Base-by-base conservation (phyloP, 2,329 filamentous ascomycete species). In the Xylaria sp. region DNA sequence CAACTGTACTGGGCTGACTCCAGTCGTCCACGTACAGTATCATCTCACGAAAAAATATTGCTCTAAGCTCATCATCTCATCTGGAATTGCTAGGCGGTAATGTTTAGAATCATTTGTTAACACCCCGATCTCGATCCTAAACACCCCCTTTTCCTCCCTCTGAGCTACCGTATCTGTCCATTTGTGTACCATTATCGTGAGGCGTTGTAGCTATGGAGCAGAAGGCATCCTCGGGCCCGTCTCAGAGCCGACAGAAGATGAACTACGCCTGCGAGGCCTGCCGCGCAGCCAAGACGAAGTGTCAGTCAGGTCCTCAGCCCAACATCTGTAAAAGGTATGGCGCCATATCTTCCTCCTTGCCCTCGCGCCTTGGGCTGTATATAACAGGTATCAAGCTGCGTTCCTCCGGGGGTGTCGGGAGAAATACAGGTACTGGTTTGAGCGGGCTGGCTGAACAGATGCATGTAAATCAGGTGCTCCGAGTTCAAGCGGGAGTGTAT, bases 181-280 rank as follows among this genome's bases (percentile, higher is more conserved):
- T 54, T n/a, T 41, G n/a, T 23, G 18, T 37, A 8, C 9, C 37
- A 41, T 6, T 18, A 18, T 44, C 41, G 41, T n/a, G 41, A 46
- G 41, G 8, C 15, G 15, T 46, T 23, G 12, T 5, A 57, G n/a
- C 25, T 10, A 70, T 72, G 71, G 69, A 71, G 59, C 60, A 46
- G 39, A 69, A 64, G 41, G 60, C 39, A 25, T 12, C 66, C 2
- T 51, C 61, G 18, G 54, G 46, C 44, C 62, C 66, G 32, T 39
- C 61, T 34, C 65, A 63, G 3, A 54, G 60, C 44, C 60, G 57
- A 60, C 70, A 77, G 23, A 80, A 81, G 64, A 78, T 82, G 65
- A 78, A 77, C 79, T 81, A 88, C 79, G 81, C 86, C 23, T 88
- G 86, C 65, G 86, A 88, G 76, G 84, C 85, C 2, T 88, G 87